Percentiles rank a stretch among this genome's conserved stretches.
These are phyloP conservation scores for Microcyclosporella mali DNA, from an alignment of 2,329 filamentous ascomycete species.

Conservation along the genomic window DNA sequence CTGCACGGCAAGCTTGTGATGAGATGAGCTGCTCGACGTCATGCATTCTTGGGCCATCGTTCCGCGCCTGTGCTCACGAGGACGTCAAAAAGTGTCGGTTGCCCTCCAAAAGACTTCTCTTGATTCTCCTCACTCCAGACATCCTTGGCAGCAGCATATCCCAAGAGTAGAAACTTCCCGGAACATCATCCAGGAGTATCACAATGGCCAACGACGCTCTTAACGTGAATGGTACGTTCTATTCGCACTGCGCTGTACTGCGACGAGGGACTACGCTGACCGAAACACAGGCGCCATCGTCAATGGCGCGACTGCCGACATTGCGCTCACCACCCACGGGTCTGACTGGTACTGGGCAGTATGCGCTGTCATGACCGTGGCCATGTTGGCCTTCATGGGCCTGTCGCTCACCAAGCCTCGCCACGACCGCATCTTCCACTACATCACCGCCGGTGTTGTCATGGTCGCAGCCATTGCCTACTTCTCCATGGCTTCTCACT, in stretches of 20 bases:
- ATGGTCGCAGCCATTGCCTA: slow-evolving; percentile 57
- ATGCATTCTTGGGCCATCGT: neutral
- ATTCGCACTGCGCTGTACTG: neutral
- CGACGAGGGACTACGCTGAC: neutral
- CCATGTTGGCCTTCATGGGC: slow-evolving; percentile 50
- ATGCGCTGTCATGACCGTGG: slow-evolving; percentile 52
- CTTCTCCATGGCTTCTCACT: slow-evolving; percentile 61
- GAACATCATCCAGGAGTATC: neutral
- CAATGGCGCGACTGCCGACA: slow-evolving; percentile 44
- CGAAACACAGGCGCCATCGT: slow-evolving; percentile 36
- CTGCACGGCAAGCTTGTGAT: neutral
- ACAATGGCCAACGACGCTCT: slow-evolving; percentile 41
- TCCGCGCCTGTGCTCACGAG: no score
- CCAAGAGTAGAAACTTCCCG: no score
- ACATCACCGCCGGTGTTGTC: slow-evolving; percentile 55
- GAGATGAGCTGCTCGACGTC: slow-evolving; percentile 2
- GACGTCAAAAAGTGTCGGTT: no score
- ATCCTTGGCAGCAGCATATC: no score
- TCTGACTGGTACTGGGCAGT: slow-evolving; percentile 60
- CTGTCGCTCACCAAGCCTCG: slow-evolving; percentile 50
- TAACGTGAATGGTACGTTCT: slow-evolving; percentile 36
- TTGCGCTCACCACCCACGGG: slow-evolving; percentile 54
- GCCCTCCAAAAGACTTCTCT: no score
- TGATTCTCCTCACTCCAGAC: no score
- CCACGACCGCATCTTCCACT: slow-evolving; percentile 56